Base-by-base conservation (phyloP, 192 early-diverging fungal species). In the Lunasporangiospora selenospora region DNA sequence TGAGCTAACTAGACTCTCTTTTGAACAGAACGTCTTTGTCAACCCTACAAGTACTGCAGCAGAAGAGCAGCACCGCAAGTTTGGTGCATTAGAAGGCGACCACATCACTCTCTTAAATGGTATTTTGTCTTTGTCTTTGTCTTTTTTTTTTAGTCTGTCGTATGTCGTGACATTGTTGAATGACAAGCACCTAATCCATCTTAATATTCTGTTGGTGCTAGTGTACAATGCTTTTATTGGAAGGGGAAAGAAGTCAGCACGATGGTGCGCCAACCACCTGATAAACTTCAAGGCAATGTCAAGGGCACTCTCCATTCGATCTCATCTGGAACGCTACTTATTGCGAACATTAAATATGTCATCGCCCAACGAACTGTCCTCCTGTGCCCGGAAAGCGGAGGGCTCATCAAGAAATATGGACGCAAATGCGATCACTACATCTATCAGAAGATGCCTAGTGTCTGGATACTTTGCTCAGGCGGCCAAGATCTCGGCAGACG, bases 261-360 rank as follows among this genome's bases (percentile, higher is more conserved):
- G 81, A 39, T 99, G 96, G 96, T 99, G 98, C 76, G 87, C 90
- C 61, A 91, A 96, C 29, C 83, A 87, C 27, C 82, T 80, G 51
- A 70, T 92, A 13, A 89, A 91, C 62, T 87, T 90, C 73, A 89
- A 89, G 57, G 80, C 88, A 2, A 55, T 99, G 77, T 91, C 92
- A 27, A 81, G 90, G 8, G 95, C 93, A 5, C 81, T 87, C 21
- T 89, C 93, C 18, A 88, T 99, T 30, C 90, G 96, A 37, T 86
- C 93, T 44, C 96, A 99, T 60, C 79, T 99, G 56, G 84, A 91
- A n/a, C 86, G 85, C 41, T 90, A 93, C 58, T 43, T 92, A 0
- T 54, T 70, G 1, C 69, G 73, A 33, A 45, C 33, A n/a, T 75
- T 69, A 15, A 65, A 70, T 23, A 32, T 80, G 0, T 34, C 53